Percentiles rank a stretch among this genome's conserved stretches.
Evolutionary conservation across 164 flowering plant genomes (phyloP).

Genomic region (Aristolochia contorta): DNA sequence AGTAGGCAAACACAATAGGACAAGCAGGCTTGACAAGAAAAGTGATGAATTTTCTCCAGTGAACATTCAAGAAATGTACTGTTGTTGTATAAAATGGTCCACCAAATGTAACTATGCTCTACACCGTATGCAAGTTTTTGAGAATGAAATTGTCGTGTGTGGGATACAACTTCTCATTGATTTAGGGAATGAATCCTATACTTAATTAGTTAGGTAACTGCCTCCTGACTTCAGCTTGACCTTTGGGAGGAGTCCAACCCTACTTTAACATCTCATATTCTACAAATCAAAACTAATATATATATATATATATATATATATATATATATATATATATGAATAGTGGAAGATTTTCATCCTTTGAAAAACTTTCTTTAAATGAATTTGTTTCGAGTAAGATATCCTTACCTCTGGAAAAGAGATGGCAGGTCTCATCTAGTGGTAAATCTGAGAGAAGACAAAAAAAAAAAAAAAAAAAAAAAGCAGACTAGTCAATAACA

Average conservation of each 20-base stretch:
- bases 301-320: too few species aligned
- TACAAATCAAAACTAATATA: too few species aligned
- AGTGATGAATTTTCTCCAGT: neutral
- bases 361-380: too few species aligned
- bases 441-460: neutral
- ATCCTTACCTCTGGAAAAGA: neutral
- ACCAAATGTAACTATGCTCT: neutral
- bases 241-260: too few species aligned
- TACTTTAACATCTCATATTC: too few species aligned
- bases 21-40: neutral
- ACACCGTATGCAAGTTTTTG: neutral
- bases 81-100: neutral
- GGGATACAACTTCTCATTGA: too few species aligned
- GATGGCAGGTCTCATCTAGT: neutral
- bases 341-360: too few species aligned
- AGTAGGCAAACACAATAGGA: neutral
- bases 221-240: too few species aligned
- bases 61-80: neutral
- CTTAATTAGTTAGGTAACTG: too few species aligned
- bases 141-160: neutral
- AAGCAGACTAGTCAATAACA: neutral
- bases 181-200: too few species aligned
- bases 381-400: neutral
- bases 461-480: conserved; percentile 1
- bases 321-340: too few species aligned